phyloP scores from a whole-genome alignment of 176 grass and related monocot genomes.

The Aegilops tauschii region DNA sequence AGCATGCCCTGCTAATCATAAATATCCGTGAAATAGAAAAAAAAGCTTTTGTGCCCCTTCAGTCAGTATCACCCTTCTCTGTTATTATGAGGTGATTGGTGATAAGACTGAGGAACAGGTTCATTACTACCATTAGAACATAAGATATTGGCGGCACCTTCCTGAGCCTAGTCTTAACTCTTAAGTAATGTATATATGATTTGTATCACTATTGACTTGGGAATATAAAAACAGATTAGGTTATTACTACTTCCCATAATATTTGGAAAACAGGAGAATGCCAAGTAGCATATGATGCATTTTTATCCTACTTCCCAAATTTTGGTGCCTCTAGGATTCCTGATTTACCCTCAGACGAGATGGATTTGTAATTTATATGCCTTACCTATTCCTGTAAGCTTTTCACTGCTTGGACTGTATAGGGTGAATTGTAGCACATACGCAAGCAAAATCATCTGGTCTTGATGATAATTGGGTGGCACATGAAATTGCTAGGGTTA shows the following conservation, averaged over 20 bases:
- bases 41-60: background rate
- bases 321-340: background rate
- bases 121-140: background rate
- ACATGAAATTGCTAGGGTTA: background rate
- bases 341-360: slow-evolving; percentile 1
- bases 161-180: background rate
- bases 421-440: background rate
- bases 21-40: background rate
- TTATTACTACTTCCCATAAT: background rate
- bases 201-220: background rate
- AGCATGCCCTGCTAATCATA: background rate
- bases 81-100: background rate
- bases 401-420: background rate
- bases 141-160: background rate
- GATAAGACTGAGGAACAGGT: background rate
- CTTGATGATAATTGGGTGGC: background rate
- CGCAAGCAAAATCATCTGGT: background rate
- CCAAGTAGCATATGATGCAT: background rate
- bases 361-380: background rate
- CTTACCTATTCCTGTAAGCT: slow-evolving; percentile 10
- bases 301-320: background rate
- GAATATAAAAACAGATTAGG: background rate
- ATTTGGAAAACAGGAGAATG: background rate
- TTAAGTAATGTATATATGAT: background rate
- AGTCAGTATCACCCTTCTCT: background rate